Evolutionary conservation across 306 rosid species (phyloP).

Genomic region (Bauhinia variegata): DNA sequence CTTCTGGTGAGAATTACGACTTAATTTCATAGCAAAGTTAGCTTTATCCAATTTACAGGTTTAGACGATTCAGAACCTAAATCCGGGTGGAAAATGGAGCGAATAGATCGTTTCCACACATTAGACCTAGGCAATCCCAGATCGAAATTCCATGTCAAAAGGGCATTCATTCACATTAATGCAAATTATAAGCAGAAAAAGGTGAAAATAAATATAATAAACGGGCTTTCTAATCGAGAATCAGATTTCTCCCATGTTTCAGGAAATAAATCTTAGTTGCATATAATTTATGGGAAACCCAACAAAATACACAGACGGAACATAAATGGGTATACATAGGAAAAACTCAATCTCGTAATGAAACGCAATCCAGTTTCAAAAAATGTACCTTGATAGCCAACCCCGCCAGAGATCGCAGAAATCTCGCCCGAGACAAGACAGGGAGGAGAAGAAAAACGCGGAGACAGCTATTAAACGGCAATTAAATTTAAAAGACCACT

Average conservation of each 20-base stretch:
- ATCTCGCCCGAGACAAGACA: slow-evolving; percentile 40
- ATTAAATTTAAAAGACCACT: background rate
- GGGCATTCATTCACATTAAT: background rate
- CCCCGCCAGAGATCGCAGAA: slow-evolving; percentile 54
- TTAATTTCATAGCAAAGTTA: background rate
- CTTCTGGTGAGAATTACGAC: slow-evolving; percentile 4
- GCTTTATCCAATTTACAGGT: slow-evolving; percentile 22
- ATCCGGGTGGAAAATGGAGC: slow-evolving; percentile 25
- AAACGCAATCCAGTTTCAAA: slow-evolving; percentile 44
- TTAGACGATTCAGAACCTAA: slow-evolving; percentile 14
- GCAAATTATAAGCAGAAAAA: slow-evolving; percentile 8
- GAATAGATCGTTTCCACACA: background rate
- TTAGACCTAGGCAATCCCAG: slow-evolving; percentile 20
- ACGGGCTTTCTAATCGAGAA: slow-evolving; percentile 12
- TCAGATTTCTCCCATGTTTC: background rate
- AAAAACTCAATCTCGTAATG: background rate
- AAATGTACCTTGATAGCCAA: slow-evolving; percentile 50
- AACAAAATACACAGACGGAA: background rate
- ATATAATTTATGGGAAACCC: background rate
- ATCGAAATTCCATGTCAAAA: slow-evolving; percentile 13
- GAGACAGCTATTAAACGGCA: slow-evolving; percentile 14
- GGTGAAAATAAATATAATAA: slow-evolving; percentile 4
- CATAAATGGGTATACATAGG: background rate
- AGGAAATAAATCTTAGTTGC: background rate
- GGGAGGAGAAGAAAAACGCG: slow-evolving; percentile 18